These are phyloP conservation scores for Saccharomyces hybrid DNA, from an alignment of 1,139 yeast genomes.

Conservation along the genomic window DNA sequence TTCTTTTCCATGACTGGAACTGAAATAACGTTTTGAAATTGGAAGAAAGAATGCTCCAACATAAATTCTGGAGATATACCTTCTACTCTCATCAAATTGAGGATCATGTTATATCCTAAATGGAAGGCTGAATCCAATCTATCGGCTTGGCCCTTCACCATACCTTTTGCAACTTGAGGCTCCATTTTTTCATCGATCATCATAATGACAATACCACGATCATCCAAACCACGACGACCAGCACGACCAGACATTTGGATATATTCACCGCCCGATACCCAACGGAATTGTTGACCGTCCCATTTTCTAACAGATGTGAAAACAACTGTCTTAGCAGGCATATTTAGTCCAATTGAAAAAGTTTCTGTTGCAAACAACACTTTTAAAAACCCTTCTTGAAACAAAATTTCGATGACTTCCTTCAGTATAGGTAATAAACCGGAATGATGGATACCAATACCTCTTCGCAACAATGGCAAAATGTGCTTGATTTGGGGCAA, in stretches of 20 bases:
- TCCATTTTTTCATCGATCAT: constrained; percentile 99
- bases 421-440: constrained; percentile 91
- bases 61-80: constrained; percentile 97
- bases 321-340: constrained; percentile 98
- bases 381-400: constrained; percentile 92
- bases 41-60: constrained; percentile 90
- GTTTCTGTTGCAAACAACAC: constrained; percentile 97
- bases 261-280: constrained; percentile 99
- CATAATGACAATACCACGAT: constrained; percentile 96
- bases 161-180: constrained; percentile 96
- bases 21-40: constrained; percentile 86
- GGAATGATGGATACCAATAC: constrained; percentile 97
- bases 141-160: constrained; percentile 98
- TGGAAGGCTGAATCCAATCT: constrained; percentile 94
- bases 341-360: constrained; percentile 92
- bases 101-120: constrained; percentile 92
- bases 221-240: constrained; percentile 98
- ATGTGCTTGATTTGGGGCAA: constrained; percentile 91
- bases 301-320: constrained; percentile 95
- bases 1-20: constrained; percentile 77
- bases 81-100: constrained; percentile 91
- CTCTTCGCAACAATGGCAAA: constrained; percentile 79
- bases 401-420: constrained; percentile 91
- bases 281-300: constrained; percentile 95
- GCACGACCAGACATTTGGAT: constrained; percentile 99